phyloP scores from a whole-genome alignment of 305 asterid genomes.

The Fraxinus albicans region DNA sequence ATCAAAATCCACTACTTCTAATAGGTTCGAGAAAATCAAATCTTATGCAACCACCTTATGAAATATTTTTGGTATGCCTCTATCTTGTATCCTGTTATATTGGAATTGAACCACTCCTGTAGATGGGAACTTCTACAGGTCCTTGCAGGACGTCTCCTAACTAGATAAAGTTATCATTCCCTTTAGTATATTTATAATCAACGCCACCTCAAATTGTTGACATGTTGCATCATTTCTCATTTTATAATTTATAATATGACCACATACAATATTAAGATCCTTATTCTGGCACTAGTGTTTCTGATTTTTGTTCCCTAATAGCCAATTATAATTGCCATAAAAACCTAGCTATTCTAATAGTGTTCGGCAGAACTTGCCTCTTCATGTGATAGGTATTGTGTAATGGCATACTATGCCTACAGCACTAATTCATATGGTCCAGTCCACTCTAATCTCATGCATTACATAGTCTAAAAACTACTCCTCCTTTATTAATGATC shows the following conservation, averaged over 20 bases:
- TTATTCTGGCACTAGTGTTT: background rate
- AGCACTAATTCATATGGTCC: background rate
- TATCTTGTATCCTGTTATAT: background rate
- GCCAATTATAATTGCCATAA: background rate
- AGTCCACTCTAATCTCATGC: background rate
- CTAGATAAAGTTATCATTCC: background rate
- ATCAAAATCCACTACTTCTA: background rate
- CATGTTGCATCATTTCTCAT: background rate
- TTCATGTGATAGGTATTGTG: background rate
- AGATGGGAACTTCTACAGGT: background rate
- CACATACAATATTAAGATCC: background rate
- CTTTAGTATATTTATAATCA: background rate
- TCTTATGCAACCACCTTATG: background rate
- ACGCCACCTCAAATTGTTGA: background rate
- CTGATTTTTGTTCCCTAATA: background rate
- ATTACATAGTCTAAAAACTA: too few relatives aligned
- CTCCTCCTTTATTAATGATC: too few relatives aligned
- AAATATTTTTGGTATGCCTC: background rate
- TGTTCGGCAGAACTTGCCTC: background rate
- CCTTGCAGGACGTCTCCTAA: background rate
- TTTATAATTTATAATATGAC: background rate
- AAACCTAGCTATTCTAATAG: background rate
- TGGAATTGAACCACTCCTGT: background rate
- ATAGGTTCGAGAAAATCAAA: background rate
- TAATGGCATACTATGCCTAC: background rate